Evolutionary conservation across 1,139 yeast genomes (phyloP).

Genomic region (Sporopachydermia cereana): DNA sequence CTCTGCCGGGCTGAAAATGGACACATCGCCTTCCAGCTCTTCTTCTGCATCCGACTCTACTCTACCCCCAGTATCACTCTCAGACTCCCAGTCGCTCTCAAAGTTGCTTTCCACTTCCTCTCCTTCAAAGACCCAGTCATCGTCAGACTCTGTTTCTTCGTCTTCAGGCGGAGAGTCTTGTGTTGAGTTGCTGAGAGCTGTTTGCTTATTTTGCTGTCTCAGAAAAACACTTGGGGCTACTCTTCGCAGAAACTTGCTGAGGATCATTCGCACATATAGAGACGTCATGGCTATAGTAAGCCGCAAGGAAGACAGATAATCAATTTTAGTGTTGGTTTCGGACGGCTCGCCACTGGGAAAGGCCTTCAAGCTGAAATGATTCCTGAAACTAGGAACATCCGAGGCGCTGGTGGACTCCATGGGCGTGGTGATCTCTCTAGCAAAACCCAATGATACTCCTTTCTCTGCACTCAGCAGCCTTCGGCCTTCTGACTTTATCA

Average conservation of each 20-base stretch:
- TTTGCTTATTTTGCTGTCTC: not conserved
- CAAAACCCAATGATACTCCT: not conserved
- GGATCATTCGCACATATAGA: not conserved
- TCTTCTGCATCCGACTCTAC: not conserved
- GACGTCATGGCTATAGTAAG: conserved; percentile 1
- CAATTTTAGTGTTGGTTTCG: not conserved
- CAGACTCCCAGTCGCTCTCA: not conserved
- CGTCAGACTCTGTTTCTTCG: not conserved
- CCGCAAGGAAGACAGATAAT: not conserved
- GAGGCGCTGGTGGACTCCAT: not conserved
- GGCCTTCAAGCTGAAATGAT: not conserved
- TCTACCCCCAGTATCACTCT: not conserved
- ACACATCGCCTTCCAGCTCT: conserved; percentile 13
- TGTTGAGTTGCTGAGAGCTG: not conserved
- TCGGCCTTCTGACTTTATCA: not conserved
- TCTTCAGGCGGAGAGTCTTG: too few species aligned
- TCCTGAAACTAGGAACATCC: not conserved
- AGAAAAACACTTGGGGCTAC: not conserved
- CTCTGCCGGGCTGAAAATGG: conserved; percentile 3
- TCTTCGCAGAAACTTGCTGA: conserved; percentile 2
- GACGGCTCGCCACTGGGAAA: not conserved
- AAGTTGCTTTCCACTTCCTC: not conserved
- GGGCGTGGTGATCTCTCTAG: not conserved
- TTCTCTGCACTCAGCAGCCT: not conserved
- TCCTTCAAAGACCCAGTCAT: not conserved